Evolutionary conservation across 2,329 filamentous ascomycete species (phyloP), one percentile per base, ranked within the genome.

Genomic region (Stenocarpella maydis): DNA sequence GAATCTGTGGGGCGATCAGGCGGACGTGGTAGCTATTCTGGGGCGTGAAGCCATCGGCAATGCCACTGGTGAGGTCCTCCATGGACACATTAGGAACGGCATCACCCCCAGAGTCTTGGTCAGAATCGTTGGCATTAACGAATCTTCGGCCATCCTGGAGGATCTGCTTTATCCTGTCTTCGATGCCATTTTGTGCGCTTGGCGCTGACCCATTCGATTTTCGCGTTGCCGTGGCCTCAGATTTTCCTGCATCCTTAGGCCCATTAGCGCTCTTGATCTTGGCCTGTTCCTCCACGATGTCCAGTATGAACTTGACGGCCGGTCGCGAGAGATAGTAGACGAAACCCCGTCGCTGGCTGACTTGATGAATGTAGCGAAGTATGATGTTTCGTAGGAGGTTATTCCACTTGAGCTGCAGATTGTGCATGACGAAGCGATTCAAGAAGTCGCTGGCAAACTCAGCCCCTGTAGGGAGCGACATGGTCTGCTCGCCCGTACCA

Each of bases 401-500:
- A 82, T 97, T 98, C 96, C 96, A 99, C 80, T 99, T 99, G 69
- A 99, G 84, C 76, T 99, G 96, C 78, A 97, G 88, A 75, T 99
- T 99, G 83, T 99, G 96, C 65, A 99, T 92, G 74, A 98, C 95
- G 82, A 99, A 99, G 2, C 96, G 92, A 77, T 99, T 99, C 78
- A 97, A 96, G 84, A 98, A 99, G 77, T 98, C 95, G 79, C 92
- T 97, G 60, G 93, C 91, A 74, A 95, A 95, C 73, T 98, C 94
- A 19, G 92, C 88, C 4, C 91, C 88, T 1, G 91, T 88, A 3
- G 90, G 89, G 1, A 91, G 87, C 72, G 93, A 90, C 65, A 91
- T 83, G 17, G 85, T 87, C 24, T 86, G 86, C 47, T 87, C 86
- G 61, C 90, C 88, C n/a, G 84, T 83, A 41, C 83, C 82, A 15